Percentiles rank a stretch among this genome's conserved stretches.
Conservation (phyloP, 148 eudicot species). For the Rhododendron williamsianum region DNA sequence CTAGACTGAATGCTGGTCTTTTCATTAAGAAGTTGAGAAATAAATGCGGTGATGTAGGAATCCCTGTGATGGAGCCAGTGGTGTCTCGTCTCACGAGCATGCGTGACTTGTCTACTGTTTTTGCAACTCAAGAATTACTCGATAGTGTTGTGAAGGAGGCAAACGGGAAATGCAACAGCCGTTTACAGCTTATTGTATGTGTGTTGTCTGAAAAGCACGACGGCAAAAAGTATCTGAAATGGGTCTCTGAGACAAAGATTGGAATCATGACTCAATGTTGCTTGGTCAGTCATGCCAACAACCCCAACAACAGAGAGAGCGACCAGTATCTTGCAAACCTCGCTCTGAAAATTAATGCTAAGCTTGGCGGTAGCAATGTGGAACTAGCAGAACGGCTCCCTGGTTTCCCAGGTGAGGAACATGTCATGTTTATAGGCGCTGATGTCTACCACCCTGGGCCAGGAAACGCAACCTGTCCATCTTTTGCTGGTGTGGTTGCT, state of each 20-base stretch:
- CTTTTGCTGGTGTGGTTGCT: slow-evolving; percentile 41
- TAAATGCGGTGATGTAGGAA: slow-evolving; percentile 35
- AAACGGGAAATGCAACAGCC: background rate
- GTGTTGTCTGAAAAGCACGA: slow-evolving; percentile 38
- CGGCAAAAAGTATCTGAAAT: slow-evolving; percentile 46
- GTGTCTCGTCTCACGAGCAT: slow-evolving; percentile 9
- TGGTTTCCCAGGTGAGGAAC: slow-evolving; percentile 21
- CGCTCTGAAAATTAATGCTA: slow-evolving; percentile 67
- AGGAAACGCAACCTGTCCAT: slow-evolving; percentile 19
- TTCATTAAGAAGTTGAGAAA: slow-evolving; percentile 28
- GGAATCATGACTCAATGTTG: slow-evolving; percentile 78
- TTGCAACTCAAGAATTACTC: slow-evolving; percentile 18
- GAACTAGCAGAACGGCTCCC: slow-evolving; percentile 35
- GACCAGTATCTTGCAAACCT: slow-evolving; percentile 63
- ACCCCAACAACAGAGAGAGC: slow-evolving; percentile 14
- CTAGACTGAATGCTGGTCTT: background rate
- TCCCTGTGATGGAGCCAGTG: slow-evolving; percentile 32
- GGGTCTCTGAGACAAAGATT: slow-evolving; percentile 52
- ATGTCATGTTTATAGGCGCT: slow-evolving; percentile 52
- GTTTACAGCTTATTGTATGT: slow-evolving; percentile 46
- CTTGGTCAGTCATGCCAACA: slow-evolving; percentile 33
- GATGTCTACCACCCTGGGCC: slow-evolving; percentile 42
- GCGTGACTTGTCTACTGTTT: slow-evolving; percentile 19
- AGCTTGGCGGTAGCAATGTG: slow-evolving; percentile 60
- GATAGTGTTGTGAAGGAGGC: slow-evolving; percentile 20